Base-by-base conservation (phyloP, 345 rosid species). In the Camelina neglecta region DNA sequence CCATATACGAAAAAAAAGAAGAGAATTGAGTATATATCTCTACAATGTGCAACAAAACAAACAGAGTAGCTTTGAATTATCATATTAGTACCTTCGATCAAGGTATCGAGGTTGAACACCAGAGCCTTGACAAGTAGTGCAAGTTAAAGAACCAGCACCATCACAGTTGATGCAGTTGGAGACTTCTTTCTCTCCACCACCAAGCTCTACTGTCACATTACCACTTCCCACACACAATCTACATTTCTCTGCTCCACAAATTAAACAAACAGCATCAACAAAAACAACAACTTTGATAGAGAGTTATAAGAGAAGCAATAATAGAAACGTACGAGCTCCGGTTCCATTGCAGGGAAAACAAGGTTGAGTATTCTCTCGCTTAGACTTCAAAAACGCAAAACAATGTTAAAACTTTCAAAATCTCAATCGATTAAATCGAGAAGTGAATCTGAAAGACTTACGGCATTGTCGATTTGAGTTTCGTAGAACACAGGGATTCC, bases 71-170 rank as follows among this genome's bases (percentile, higher is more conserved):
- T 44, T 4, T 57, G n/a, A 20, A 4, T 3, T 1, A 35, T 68
- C 7, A 15, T 76, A 36, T 78, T 78, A 89, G 11, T 81, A 90
- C 96, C 99, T 92, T 87, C 97, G 93, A 77, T 95, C 99, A 56
- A 95, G 97, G 85, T 90, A 95, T 21, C 99, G 90, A 59, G 97
- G 99, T 81, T 95, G 99, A 85, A 92, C 88, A 63, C 97, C 97
- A 11, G 83, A 77, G 81, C 99, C 97, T 83, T 90, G 97, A 80
- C 99, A 95, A 75, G 97, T 95, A 42, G 97, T 95, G 76, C 99
- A 95, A 2, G 97, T 90, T 74, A 88, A 87, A 29, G 96, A 89
- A 77, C 97, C 99, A 62, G 55, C 84, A 36, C 96, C 93, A 0
- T 90, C 91, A 31, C 99, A 90, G 60, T 95, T 92, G 45, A 95